Evolutionary conservation across 352 stramenopile species (phyloP).

Genomic region (Globisporangium barbulae): DNA sequence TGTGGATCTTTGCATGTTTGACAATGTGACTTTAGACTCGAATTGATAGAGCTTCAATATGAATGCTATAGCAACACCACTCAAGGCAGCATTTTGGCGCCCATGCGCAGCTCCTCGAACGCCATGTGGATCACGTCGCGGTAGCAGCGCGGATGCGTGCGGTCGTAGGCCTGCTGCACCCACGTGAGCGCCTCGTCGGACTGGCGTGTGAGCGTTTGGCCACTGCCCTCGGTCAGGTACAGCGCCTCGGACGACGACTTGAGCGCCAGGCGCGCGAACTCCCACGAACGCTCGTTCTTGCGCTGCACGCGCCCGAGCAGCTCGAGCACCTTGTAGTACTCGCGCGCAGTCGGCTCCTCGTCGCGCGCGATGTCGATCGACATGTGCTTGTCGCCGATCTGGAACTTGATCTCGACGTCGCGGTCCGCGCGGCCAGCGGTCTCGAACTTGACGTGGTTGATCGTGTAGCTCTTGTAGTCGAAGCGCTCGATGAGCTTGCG

Average conservation of each 20-base stretch:
- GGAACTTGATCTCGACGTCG: conserved; percentile 44
- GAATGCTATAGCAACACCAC: background rate
- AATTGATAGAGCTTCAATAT: background rate
- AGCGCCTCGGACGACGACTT: conserved; percentile 28
- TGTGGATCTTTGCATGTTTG: too few species aligned
- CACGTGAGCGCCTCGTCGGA: conserved; percentile 34
- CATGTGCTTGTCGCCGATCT: conserved; percentile 23
- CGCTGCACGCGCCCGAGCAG: conserved; percentile 33
- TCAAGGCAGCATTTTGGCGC: conserved; percentile 9
- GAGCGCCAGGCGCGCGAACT: conserved; percentile 26
- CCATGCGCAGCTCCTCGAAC: conserved; percentile 19
- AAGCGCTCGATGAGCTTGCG: conserved; percentile 35
- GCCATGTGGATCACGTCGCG: conserved; percentile 27
- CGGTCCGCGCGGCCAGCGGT: conserved; percentile 42
- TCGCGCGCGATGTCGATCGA: conserved; percentile 28
- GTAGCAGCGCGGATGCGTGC: conserved; percentile 37
- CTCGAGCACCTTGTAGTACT: conserved; percentile 43
- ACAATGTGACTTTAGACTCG: too few species aligned
- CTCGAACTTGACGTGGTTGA: conserved; percentile 37
- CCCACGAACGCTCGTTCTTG: conserved; percentile 34
- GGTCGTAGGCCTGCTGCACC: conserved; percentile 29
- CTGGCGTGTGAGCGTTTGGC: conserved; percentile 33
- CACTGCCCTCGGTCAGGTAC: conserved; percentile 29
- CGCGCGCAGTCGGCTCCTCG: conserved; percentile 27
- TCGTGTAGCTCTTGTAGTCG: conserved; percentile 26